Conservation (phyloP, 2,329 filamentous ascomycete genomes). For the Botrytis fragariae region DNA sequence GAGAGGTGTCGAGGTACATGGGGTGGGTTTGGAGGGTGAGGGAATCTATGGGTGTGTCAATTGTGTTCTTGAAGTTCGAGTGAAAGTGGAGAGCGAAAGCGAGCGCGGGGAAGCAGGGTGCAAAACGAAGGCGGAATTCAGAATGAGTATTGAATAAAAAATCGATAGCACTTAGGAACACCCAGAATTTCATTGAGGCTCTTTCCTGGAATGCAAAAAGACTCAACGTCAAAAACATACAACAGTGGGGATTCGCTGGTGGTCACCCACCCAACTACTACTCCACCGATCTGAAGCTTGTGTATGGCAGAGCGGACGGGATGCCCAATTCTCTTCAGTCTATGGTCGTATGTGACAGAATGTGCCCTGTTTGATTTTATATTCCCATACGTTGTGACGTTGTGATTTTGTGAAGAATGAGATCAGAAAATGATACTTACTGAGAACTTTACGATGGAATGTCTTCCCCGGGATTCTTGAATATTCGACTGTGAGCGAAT, state of each 20-base stretch:
- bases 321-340: constrained; percentile 19
- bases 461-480: constrained; percentile 69
- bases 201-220: not conserved
- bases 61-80: not conserved
- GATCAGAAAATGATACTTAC: constrained; percentile 43
- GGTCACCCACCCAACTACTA: constrained; percentile 19
- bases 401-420: not conserved
- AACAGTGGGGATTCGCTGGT: too few relatives aligned
- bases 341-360: constrained; percentile 12
- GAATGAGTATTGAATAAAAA: not conserved
- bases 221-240: not conserved
- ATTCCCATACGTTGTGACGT: not conserved
- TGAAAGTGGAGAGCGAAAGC: too few relatives aligned
- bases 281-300: constrained; percentile 17
- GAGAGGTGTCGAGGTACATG: constrained; percentile 77
- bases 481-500: constrained; percentile 77
- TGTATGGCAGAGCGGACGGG: constrained; percentile 20
- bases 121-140: not conserved
- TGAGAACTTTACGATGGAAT: constrained; percentile 77
- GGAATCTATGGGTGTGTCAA: constrained; percentile 44
- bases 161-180: not conserved
- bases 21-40: constrained; percentile 84
- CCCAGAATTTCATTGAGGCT: not conserved
- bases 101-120: not conserved
- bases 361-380: accelerated